Conservation (phyloP, 1,139 yeast genomes). For the Magnusiomyces suaveolens region DNA sequence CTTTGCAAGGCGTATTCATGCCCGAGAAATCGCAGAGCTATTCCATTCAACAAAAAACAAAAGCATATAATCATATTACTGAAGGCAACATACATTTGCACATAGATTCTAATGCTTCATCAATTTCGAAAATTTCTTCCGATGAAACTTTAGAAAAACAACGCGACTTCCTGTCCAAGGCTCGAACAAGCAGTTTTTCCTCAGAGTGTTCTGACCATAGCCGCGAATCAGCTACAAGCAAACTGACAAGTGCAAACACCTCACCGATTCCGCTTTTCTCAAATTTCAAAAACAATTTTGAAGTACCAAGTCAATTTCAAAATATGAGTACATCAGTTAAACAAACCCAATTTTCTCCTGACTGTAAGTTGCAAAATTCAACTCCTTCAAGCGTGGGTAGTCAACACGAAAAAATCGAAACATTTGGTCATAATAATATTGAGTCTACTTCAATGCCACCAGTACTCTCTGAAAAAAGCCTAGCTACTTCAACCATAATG, state of each 20-base stretch:
- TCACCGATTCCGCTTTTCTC: background rate
- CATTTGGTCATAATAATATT: no score
- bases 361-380: no score
- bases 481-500: no score
- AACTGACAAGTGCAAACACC: background rate
- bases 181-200: slow-evolving; percentile 2
- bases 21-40: background rate
- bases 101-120: slow-evolving; percentile 3
- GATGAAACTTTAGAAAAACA: background rate
- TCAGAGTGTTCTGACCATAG: slow-evolving; percentile 1
- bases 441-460: no score
- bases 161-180: background rate
- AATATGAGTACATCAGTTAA: background rate
- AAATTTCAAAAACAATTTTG: background rate
- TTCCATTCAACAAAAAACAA: background rate
- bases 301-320: background rate
- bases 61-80: background rate
- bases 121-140: background rate
- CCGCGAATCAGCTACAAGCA: background rate
- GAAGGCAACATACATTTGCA: background rate
- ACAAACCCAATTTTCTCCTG: background rate
- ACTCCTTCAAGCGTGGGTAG: no score
- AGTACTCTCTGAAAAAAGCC: no score
- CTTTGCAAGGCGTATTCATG: background rate
- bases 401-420: no score